A percentile compares a stretch with the other conserved stretches of the same genome.
Conservation (phyloP, 805 yeast genomes). For the Schizosaccharomyces japonicus region DNA sequence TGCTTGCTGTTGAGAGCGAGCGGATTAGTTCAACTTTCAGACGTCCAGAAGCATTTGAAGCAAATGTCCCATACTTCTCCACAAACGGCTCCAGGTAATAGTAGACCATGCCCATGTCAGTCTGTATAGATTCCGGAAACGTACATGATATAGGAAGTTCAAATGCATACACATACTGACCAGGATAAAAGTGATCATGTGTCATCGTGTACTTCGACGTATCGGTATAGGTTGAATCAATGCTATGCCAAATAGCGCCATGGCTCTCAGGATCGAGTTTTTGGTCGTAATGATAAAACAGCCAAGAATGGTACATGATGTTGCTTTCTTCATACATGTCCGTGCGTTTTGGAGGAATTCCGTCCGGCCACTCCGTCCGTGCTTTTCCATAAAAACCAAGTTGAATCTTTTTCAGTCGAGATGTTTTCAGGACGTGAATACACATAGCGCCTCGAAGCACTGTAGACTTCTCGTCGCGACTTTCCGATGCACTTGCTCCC, state of each 20-base stretch:
- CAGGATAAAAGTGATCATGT: slow-evolving; percentile 35
- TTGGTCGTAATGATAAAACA: slow-evolving; percentile 34
- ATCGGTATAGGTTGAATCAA: neutral
- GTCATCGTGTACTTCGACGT: neutral
- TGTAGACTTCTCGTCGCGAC: slow-evolving; percentile 45
- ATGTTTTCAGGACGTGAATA: slow-evolving; percentile 43
- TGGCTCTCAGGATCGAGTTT: slow-evolving; percentile 18
- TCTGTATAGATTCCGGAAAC: slow-evolving; percentile 54
- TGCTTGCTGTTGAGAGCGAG: slow-evolving; percentile 49
- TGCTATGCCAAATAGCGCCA: slow-evolving; percentile 19
- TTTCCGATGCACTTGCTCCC: slow-evolving; percentile 52
- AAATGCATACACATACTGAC: slow-evolving; percentile 78
- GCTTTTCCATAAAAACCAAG: slow-evolving; percentile 43
- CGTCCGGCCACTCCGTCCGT: slow-evolving; percentile 92
- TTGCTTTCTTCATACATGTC: slow-evolving; percentile 42
- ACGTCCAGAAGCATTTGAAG: slow-evolving; percentile 42
- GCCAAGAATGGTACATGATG: slow-evolving; percentile 69
- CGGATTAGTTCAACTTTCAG: slow-evolving; percentile 45
- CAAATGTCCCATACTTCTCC: slow-evolving; percentile 67
- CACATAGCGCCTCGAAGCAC: slow-evolving; percentile 59
- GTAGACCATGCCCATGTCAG: slow-evolving; percentile 58
- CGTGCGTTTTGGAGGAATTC: slow-evolving; percentile 70
- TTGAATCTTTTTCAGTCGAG: slow-evolving; percentile 39
- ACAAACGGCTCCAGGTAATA: slow-evolving; percentile 48
- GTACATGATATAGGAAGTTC: slow-evolving; percentile 70